phyloP scores from a whole-genome alignment of 805 yeast species.

The Monosporozyma siamensis region DNA sequence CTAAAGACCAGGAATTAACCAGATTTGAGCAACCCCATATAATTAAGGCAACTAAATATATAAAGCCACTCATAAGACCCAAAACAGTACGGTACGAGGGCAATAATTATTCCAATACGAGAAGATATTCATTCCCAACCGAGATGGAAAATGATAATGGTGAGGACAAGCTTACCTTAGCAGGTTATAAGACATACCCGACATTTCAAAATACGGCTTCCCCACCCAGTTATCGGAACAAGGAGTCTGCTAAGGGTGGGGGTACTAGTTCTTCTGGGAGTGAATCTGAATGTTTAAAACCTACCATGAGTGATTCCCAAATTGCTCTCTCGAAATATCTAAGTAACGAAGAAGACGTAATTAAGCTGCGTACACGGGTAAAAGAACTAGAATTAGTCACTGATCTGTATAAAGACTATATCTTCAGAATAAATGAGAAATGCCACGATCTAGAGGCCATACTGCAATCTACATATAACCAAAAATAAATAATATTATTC shows the following conservation, averaged over 20 bases:
- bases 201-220: too few relatives aligned
- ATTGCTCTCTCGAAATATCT: conserved; percentile 7
- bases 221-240: too few relatives aligned
- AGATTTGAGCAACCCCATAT: neutral
- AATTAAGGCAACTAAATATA: conserved; percentile 3
- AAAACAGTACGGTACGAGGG: neutral
- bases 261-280: neutral
- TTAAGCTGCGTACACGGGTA: conserved; percentile 59
- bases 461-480: neutral
- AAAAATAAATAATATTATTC: neutral
- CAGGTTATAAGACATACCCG: too few relatives aligned
- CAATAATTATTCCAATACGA: neutral
- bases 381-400: conserved; percentile 85
- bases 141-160: neutral
- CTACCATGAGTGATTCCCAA: neutral
- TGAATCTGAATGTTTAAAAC: neutral
- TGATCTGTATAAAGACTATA: conserved; percentile 74
- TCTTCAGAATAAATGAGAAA: conserved; percentile 59
- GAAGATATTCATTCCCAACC: neutral
- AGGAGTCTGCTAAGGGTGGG: neutral
- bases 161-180: neutral
- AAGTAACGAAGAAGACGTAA: conserved; percentile 26
- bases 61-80: conserved; percentile 6
- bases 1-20: neutral
- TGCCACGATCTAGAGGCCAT: conserved; percentile 8